A percentile compares a stretch with the other conserved stretches of the same genome.
phyloP scores from a whole-genome alignment of 225 moss, liverwort and hornwort species.

The Neckera pumila region DNA sequence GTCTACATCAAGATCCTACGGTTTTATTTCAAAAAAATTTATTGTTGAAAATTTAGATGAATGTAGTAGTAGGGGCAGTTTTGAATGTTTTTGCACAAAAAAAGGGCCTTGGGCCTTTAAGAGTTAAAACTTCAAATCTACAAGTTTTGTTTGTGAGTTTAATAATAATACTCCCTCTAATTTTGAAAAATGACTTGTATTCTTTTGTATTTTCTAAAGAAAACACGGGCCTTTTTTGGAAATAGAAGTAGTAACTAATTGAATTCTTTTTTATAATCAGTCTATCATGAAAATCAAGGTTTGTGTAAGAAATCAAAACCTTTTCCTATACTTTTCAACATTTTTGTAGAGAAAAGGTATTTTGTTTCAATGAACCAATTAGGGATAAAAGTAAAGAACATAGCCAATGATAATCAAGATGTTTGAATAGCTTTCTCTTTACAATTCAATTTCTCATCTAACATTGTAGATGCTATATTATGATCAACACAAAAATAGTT shows the following conservation, averaged over 20 bases:
- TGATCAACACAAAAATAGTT: background rate
- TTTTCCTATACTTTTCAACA: background rate
- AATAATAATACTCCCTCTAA: no score
- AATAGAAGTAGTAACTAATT: no score
- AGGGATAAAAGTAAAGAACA: accelerated
- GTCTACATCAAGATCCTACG: no score
- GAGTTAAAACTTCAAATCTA: background rate
- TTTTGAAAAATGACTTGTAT: no score
- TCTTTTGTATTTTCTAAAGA: no score
- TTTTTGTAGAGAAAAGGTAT: background rate
- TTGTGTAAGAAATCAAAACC: background rate
- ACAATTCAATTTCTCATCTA: background rate
- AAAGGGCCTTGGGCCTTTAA: no score
- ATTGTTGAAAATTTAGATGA: no score
- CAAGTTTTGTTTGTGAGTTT: accelerated
- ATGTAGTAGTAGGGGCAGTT: no score
- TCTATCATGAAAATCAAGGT: background rate
- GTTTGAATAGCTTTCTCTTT: background rate
- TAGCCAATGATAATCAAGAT: background rate
- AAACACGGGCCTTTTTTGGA: no score
- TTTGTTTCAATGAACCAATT: no score
- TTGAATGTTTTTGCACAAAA: no score
- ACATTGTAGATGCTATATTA: accelerated
- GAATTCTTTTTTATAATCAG: background rate
- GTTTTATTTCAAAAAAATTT: no score